These are phyloP conservation scores for Clausena lansium DNA, from an alignment of 345 rosid species.

Conservation along the genomic window DNA sequence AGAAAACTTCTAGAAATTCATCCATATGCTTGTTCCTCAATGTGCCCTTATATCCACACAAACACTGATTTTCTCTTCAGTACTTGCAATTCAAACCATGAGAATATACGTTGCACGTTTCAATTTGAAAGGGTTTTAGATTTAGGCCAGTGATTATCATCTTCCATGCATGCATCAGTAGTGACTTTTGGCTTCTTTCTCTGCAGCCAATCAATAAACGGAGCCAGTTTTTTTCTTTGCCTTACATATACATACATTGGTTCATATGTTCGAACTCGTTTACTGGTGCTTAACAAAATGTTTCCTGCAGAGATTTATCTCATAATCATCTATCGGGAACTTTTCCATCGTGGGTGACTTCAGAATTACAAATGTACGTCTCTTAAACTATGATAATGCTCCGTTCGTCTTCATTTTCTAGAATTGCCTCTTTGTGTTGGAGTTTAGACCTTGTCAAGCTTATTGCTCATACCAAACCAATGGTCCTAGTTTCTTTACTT, in stretches of 20 bases:
- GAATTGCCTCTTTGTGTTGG: not conserved
- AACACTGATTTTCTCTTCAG: not conserved
- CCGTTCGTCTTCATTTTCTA: constrained; percentile 4
- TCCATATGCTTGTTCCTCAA: not conserved
- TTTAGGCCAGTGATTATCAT: not conserved
- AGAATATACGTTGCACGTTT: not conserved
- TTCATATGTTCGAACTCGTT: not conserved
- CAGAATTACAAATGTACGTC: constrained; percentile 29
- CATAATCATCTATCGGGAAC: constrained; percentile 34
- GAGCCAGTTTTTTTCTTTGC: not conserved
- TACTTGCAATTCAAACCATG: not conserved
- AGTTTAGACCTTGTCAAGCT: not conserved
- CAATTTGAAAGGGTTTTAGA: not conserved
- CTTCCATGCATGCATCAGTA: not conserved
- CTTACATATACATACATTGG: not conserved
- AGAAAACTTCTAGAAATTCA: not conserved
- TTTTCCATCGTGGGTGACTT: constrained; percentile 32
- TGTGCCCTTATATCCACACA: not conserved
- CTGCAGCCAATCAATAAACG: not conserved
- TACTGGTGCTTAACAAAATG: not conserved
- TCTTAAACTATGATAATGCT: not conserved
- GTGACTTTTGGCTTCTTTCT: not conserved
- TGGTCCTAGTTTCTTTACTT: no score
- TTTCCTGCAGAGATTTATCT: constrained; percentile 38
- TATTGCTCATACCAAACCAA: not conserved